Conservation (phyloP, 1,284 basidiomycete species). For the Ceratobasidium sp. region DNA sequence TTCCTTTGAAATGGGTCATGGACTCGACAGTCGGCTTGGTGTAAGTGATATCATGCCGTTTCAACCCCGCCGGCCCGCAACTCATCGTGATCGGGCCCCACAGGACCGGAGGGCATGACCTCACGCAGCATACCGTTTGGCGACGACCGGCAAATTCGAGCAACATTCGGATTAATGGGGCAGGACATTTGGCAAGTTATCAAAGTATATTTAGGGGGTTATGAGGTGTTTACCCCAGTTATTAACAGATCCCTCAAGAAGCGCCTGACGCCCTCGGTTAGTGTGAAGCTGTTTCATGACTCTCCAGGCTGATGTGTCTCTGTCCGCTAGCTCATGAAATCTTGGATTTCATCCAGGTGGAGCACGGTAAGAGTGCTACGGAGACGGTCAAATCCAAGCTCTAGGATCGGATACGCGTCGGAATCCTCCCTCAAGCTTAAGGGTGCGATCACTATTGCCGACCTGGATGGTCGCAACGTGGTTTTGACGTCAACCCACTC, state of each 20-base stretch:
- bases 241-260: conserved; percentile 45
- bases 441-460: too few species aligned
- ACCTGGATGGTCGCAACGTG: too few species aligned
- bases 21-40: conserved; percentile 46
- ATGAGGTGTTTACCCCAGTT: not conserved
- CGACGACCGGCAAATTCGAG: conserved; percentile 63
- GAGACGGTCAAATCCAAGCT: conserved; percentile 6
- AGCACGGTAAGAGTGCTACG: not conserved
- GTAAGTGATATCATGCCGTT: conserved; percentile 41
- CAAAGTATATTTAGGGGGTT: not conserved
- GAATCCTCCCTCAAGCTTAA: too few species aligned
- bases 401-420: not conserved
- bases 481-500: too few species aligned
- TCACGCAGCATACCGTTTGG: conserved; percentile 61
- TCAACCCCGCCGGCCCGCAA: conserved; percentile 41
- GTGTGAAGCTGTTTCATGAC: conserved; percentile 23
- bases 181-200: conserved; percentile 65
- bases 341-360: conserved; percentile 9
- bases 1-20: conserved; percentile 64
- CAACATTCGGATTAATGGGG: conserved; percentile 61
- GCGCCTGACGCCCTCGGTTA: conserved; percentile 47
- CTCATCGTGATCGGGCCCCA: conserved; percentile 27
- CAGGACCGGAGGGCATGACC: conserved; percentile 52
- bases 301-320: not conserved
- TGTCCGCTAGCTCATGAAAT: conserved; percentile 15